phyloP scores from a whole-genome alignment of 768 basidiomycete species.

The Lactarius sp. region DNA sequence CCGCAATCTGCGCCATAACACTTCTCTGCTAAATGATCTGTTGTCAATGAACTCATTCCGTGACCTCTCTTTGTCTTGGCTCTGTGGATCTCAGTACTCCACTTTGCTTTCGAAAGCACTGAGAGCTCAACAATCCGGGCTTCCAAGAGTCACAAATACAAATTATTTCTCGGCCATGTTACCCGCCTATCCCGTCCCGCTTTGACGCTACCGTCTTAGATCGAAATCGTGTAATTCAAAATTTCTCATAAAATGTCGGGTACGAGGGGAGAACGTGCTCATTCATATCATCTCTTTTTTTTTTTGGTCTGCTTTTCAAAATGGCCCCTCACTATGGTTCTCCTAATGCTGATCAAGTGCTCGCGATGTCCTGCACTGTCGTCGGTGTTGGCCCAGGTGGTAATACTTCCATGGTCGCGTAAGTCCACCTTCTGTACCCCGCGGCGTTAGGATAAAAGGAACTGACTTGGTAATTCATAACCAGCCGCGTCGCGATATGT shows the following conservation, averaged over 20 bases:
- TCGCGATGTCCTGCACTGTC: slow-evolving; percentile 50
- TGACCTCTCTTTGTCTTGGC: not conserved
- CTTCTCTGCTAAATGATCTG: slow-evolving; percentile 15
- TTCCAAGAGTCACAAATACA: slow-evolving; percentile 1
- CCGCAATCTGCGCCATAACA: slow-evolving; percentile 15
- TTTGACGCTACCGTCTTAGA: not conserved
- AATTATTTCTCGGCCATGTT: slow-evolving; percentile 11
- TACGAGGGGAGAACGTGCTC: not conserved
- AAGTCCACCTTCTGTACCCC: slow-evolving; percentile 31
- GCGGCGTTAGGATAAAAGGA: not conserved
- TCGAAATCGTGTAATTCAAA: not conserved
- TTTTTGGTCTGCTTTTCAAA: slow-evolving; percentile 15
- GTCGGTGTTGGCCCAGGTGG: slow-evolving; percentile 82
- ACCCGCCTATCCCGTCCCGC: slow-evolving; percentile 1
- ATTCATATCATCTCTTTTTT: slow-evolving; percentile 10
- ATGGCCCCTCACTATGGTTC: slow-evolving; percentile 29
- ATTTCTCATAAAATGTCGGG: not conserved
- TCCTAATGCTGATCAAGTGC: slow-evolving; percentile 41
- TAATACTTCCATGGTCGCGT: slow-evolving; percentile 80
- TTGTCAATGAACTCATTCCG: slow-evolving; percentile 9
- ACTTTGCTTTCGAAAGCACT: not conserved
- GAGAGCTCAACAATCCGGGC: not conserved
- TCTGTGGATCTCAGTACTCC: not conserved
- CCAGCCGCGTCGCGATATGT: slow-evolving; percentile 41
- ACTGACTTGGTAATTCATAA: not conserved